Evolutionary conservation across 2,329 filamentous ascomycete genomes (phyloP).

Genomic region (Didymella pinodella): DNA sequence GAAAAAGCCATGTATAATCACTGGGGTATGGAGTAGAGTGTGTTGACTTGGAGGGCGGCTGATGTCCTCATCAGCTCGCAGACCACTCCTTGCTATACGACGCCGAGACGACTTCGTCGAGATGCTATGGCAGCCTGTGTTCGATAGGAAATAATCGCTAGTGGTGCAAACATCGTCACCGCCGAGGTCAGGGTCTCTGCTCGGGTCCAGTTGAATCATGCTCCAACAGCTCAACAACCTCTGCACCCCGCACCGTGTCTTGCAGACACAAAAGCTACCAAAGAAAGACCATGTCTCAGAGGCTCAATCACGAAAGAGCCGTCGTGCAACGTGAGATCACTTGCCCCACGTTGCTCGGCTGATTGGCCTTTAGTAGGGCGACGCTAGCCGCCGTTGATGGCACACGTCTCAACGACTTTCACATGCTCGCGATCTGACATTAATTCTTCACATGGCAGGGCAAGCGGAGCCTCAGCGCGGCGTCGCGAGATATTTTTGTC

Average conservation of each 20-base stretch:
- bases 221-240: conserved; percentile 10
- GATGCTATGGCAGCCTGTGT: too few relatives aligned
- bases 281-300: background rate
- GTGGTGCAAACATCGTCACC: background rate
- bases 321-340: conserved; percentile 3
- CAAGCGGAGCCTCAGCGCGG: conserved; percentile 9
- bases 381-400: conserved; percentile 28
- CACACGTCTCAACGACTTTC: conserved; percentile 30
- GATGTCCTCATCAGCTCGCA: too few relatives aligned
- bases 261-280: background rate
- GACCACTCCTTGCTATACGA: too few relatives aligned
- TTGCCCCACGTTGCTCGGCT: conserved; percentile 25
- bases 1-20: background rate
- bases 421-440: conserved; percentile 29
- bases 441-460: conserved; percentile 16
- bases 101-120: too few relatives aligned
- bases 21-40: too few relatives aligned
- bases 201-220: background rate
- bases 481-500: conserved; percentile 25
- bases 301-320: conserved; percentile 1
- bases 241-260: conserved; percentile 11
- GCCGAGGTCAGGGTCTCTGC: background rate
- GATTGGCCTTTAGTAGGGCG: conserved; percentile 28
- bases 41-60: too few relatives aligned
- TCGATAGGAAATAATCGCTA: too few relatives aligned